Evolutionary conservation across 768 basidiomycete species (phyloP), one percentile per base, ranked within the genome.

Genomic region (Dacryopinax spathularia): DNA sequence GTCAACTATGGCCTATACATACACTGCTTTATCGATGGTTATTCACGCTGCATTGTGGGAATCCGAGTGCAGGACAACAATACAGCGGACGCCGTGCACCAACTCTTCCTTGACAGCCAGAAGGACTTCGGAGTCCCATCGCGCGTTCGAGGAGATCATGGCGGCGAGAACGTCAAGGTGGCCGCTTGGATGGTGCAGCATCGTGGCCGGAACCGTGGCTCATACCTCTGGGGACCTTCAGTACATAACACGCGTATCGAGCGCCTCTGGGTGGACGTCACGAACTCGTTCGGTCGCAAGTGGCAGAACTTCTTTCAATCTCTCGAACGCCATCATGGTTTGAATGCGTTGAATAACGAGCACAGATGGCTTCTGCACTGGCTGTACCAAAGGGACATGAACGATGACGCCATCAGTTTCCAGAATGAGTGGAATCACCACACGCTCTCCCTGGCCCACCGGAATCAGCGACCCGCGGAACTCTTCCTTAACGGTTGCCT

Each of bases 201-300:
- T 56, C 66, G 64, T 2, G 72, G 72, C 1, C 12, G 16, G 27
- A 35, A 62, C 3, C 61, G 68, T 15, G 68, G 69, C 10, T 71
- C 72, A 7, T 73, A 72, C 60, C 69, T 73, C 10, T 72, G 70
- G 70, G 72, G 69, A 16, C 22, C 64, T 66, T 70, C 60, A 61
- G 64, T 70, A 2, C 70, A 71, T 61, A 70, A 71, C 65, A 63
- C 63, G 3, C 67, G 70, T 7, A 72, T 72, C 44, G 71, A 72
- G 62, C 63, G 70, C 10, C 63, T 72, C 10, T 72, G 71, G 71
- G 61, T 64, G n/a, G 71, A 71, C 22, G 35, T 62, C 5, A 35
- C 12, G 18, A 62, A 62, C 4, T 1, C 33, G 2, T 29, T 62
- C 18, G 61, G 25, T 9, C 34, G 34, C 6, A 62, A 62, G 25